Percentiles rank a stretch among this genome's conserved stretches.
Evolutionary conservation across 2,329 filamentous ascomycete genomes (phyloP).

Genomic region (Gaeumannomyces tritici): DNA sequence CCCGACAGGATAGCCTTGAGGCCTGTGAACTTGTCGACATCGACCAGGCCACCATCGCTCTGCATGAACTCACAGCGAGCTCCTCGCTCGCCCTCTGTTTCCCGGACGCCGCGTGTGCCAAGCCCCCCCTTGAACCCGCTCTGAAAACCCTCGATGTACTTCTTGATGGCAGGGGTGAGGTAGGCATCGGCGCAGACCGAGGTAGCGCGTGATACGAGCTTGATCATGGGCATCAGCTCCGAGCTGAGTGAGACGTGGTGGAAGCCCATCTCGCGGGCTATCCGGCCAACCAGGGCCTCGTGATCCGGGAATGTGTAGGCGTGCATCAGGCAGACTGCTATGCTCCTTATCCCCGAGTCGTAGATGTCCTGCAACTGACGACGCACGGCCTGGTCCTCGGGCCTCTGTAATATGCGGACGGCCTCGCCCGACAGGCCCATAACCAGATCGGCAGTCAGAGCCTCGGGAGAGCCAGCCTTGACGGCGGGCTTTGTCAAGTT

Average conservation of each 20-base stretch:
- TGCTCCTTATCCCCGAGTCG: constrained; percentile 63
- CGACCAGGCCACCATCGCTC: constrained; percentile 65
- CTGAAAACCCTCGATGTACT: constrained; percentile 66
- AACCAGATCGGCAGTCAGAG: constrained; percentile 47
- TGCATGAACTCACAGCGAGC: constrained; percentile 95
- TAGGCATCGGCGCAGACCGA: constrained; percentile 76
- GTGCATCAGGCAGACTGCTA: constrained; percentile 88
- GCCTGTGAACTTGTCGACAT: constrained; percentile 75
- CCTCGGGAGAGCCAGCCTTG: constrained; percentile 36
- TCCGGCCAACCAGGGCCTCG: constrained; percentile 64
- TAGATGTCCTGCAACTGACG: constrained; percentile 57
- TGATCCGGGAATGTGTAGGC: constrained; percentile 86
- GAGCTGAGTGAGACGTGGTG: constrained; percentile 73
- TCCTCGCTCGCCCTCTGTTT: constrained; percentile 47
- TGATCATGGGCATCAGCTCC: constrained; percentile 85
- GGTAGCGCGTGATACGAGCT: constrained; percentile 64
- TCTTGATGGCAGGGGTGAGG: constrained; percentile 67
- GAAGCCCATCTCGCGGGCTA: constrained; percentile 76
- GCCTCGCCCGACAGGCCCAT: constrained; percentile 66
- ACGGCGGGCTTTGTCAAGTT: constrained; percentile 43
- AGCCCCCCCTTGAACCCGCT: constrained; percentile 73
- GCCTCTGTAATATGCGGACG: constrained; percentile 58
- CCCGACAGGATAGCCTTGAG: constrained; percentile 80
- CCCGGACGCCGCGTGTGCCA: constrained; percentile 64
- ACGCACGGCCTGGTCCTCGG: constrained; percentile 45